phyloP scores from a whole-genome alignment of 2,329 filamentous ascomycete species.

The Cucurbitaria berberidis region DNA sequence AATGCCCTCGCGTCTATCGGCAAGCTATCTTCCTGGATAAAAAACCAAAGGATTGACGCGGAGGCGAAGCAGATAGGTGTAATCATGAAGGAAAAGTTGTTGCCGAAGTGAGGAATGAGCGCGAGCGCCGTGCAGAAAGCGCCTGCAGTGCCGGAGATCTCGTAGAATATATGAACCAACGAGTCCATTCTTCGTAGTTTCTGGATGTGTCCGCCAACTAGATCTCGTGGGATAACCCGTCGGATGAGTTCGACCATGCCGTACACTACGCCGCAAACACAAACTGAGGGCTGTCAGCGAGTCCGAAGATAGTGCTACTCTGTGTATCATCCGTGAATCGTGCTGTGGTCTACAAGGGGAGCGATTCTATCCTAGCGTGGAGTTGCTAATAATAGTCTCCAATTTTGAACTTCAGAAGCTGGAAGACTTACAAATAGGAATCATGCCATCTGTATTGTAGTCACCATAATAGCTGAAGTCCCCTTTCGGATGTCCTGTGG shows the following conservation, averaged over 20 bases:
- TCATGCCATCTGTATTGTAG: slow-evolving; percentile 59
- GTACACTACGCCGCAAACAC: slow-evolving; percentile 36
- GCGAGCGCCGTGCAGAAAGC: slow-evolving; percentile 58
- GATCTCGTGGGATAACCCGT: slow-evolving; percentile 58
- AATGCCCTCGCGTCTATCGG: slow-evolving; percentile 25
- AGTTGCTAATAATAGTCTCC: too few species aligned
- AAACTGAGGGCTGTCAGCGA: slow-evolving; percentile 23
- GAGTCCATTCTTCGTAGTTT: slow-evolving; percentile 58
- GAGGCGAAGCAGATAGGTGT: slow-evolving; percentile 56
- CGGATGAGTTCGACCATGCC: slow-evolving; percentile 62
- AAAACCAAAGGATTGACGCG: slow-evolving; percentile 55
- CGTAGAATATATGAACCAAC: slow-evolving; percentile 56
- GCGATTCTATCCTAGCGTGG: too few species aligned
- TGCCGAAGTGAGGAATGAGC: slow-evolving; percentile 58
- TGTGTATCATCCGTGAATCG: not conserved
- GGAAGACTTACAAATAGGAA: slow-evolving; percentile 52
- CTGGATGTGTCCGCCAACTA: slow-evolving; percentile 59
- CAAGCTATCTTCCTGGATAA: slow-evolving; percentile 53
- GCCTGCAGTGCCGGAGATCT: slow-evolving; percentile 56
- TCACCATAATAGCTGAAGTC: slow-evolving; percentile 56
- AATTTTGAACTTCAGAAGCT: too few species aligned
- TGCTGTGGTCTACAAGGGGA: not conserved
- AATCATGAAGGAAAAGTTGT: slow-evolving; percentile 60
- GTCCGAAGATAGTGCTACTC: not conserved
- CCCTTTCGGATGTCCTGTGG: slow-evolving; percentile 43